Conservation (phyloP, 805 yeast genomes). For the Ogataea ramenticola region DNA sequence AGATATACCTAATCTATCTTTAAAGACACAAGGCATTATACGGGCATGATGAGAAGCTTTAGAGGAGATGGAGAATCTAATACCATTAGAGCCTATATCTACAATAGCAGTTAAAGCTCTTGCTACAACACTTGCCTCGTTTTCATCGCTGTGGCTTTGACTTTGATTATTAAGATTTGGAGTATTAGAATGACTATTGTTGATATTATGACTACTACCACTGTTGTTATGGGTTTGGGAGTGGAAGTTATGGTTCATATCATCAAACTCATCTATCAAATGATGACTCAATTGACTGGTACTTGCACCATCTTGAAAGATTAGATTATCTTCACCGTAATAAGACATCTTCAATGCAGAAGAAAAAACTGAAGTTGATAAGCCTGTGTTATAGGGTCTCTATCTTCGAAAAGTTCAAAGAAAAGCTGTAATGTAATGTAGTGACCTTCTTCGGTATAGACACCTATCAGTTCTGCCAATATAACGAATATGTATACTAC, state of each 20-base stretch:
- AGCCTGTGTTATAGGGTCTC: too few relatives aligned
- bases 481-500: too few relatives aligned
- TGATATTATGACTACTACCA: neutral
- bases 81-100: constrained; percentile 73
- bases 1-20: constrained; percentile 65
- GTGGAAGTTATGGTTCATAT: constrained; percentile 1
- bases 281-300: constrained; percentile 20
- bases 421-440: too few relatives aligned
- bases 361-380: too few relatives aligned
- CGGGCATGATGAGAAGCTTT: constrained; percentile 64
- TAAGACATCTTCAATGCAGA: constrained; percentile 22
- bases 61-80: constrained; percentile 66
- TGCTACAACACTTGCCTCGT: constrained; percentile 50
- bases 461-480: too few relatives aligned
- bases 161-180: neutral
- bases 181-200: neutral
- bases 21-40: constrained; percentile 71
- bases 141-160: constrained; percentile 17
- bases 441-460: too few relatives aligned
- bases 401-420: too few relatives aligned
- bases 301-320: constrained; percentile 15
- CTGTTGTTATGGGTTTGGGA: neutral
- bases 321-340: constrained; percentile 21
- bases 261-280: constrained; percentile 14
- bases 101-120: constrained; percentile 58